These are phyloP conservation scores for Triticum urartu DNA, from an alignment of 176 grass and related monocot species.

Conservation along the genomic window DNA sequence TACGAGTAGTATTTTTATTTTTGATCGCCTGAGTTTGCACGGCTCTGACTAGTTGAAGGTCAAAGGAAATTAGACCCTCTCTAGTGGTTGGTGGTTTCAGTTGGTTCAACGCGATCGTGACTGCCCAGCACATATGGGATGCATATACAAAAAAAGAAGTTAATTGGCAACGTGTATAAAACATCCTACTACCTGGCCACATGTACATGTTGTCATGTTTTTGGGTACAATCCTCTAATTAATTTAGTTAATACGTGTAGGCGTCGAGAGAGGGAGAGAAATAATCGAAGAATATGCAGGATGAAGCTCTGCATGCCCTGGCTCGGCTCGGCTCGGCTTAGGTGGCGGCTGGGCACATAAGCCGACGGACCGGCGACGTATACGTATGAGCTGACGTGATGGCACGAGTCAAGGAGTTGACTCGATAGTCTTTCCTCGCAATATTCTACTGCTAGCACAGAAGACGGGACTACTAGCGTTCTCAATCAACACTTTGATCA, in stretches of 20 bases:
- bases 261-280: background rate
- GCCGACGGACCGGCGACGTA: background rate
- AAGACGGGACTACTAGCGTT: no score
- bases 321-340: background rate
- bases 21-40: slow-evolving; percentile 36
- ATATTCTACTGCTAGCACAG: background rate
- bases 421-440: slow-evolving; percentile 24
- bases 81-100: slow-evolving; percentile 25
- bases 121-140: background rate
- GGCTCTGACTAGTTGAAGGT: slow-evolving; percentile 39
- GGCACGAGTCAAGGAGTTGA: slow-evolving; percentile 47
- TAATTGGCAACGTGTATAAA: background rate
- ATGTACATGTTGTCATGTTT: background rate
- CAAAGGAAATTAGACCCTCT: slow-evolving; percentile 29
- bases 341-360: background rate
- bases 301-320: background rate
- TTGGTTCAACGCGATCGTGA: slow-evolving; percentile 32
- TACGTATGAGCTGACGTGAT: slow-evolving; percentile 36
- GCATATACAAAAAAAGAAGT: background rate
- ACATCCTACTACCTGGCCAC: background rate
- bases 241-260: background rate
- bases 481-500: background rate
- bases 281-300: no score
- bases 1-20: background rate
- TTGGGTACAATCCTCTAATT: background rate